Evolutionary conservation across 2,329 filamentous ascomycete species (phyloP), one percentile per base, ranked within the genome.

Genomic region (Sarocladium strictum): DNA sequence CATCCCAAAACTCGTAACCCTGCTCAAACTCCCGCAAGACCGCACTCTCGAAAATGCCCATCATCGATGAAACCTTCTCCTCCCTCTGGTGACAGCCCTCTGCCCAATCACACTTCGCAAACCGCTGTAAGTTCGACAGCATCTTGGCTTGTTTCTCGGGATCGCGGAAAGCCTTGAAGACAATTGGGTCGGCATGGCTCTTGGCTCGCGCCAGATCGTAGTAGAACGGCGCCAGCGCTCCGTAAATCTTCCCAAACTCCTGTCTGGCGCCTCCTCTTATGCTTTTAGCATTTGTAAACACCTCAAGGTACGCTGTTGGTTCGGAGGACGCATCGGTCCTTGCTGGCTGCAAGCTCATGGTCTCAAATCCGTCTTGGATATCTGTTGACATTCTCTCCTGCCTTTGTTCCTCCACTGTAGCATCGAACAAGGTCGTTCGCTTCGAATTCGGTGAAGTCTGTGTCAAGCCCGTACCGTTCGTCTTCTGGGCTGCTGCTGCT

Each of bases 21-120:
- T 94, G 88, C 69, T 95, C 89, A 61, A 99, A 99, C 67, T 99
- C 94, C 50, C 88, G 82, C 53, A 97, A 73, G 3, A 95, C 92
- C 3, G 92, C 91, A 55, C 86, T 91, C 71, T 97, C 93, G 63
- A 99, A 99, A 56, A 94, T 85, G 35, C 80, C 80, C 60, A 86
- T 82, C 80, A 95, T 91, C 23, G 78, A 80, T 35, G 81, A 76
- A 19, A 99, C 74, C 64, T 86, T 89, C 58, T 87, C 83, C 62
- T 88, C 82, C 41, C 93, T 77, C 61, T 83, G 77, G 49, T 74
- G 69, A 76, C 87, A 92, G 1, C 90, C 92, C 55, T 86, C 75
- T 0, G 89, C 79, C 74, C 83, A 89, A 68, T 99, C 94, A 64
- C 89, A 90, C 63, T 83, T 84, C 10, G 87, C 78, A 69, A 99